Evolutionary conservation across 805 yeast species (phyloP).

Genomic region (Ogataea kodamae): DNA sequence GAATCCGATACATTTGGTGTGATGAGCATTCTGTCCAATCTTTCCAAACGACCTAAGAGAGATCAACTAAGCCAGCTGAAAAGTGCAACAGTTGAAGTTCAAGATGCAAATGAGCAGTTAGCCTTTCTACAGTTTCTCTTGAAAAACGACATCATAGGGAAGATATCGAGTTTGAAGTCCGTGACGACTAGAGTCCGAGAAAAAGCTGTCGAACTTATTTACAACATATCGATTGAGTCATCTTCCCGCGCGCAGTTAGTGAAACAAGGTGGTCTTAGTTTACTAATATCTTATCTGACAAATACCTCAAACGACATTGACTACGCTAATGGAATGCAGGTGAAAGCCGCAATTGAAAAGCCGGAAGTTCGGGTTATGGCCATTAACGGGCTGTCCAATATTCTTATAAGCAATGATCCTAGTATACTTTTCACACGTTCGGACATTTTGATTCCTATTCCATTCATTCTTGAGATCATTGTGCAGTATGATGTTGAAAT

Average conservation of each 20-base stretch:
- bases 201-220: slow-evolving; percentile 35
- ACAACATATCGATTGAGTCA: slow-evolving; percentile 33
- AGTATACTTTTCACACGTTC: slow-evolving; percentile 37
- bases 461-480: slow-evolving; percentile 46
- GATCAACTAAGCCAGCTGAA: slow-evolving; percentile 5
- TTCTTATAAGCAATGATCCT: slow-evolving; percentile 45
- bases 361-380: slow-evolving; percentile 32
- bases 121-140: slow-evolving; percentile 1
- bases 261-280: slow-evolving; percentile 43
- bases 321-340: slow-evolving; percentile 23
- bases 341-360: slow-evolving; percentile 21
- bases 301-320: slow-evolving; percentile 28
- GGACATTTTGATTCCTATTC: slow-evolving; percentile 41
- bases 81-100: slow-evolving; percentile 2
- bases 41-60: slow-evolving; percentile 2
- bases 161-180: slow-evolving; percentile 33
- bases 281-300: slow-evolving; percentile 39
- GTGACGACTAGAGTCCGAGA: slow-evolving; percentile 25
- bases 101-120: slow-evolving; percentile 1
- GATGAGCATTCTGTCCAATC: slow-evolving; percentile 38
- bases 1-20: slow-evolving; percentile 35
- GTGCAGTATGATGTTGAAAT: slow-evolving; percentile 36
- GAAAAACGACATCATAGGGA: slow-evolving; percentile 3
- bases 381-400: slow-evolving; percentile 41
- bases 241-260: slow-evolving; percentile 36